Percentiles rank a stretch among this genome's conserved stretches.
Conservation (phyloP, 805 yeast species). For the Yarrowia osloensis region DNA sequence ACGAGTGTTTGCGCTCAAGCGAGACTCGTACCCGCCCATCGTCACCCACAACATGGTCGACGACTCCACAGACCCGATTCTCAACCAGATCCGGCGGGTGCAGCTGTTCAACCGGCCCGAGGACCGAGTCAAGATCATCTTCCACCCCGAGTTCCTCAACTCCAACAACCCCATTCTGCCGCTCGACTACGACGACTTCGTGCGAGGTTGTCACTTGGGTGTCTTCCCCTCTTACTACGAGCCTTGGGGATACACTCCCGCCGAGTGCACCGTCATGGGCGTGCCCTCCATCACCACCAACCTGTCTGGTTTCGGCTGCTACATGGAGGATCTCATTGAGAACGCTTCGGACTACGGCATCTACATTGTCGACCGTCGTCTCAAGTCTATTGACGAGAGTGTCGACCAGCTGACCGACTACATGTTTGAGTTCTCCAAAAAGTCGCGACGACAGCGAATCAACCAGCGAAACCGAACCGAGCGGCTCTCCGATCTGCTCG, state of each 20-base stretch:
- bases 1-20: conserved; percentile 87
- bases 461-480: conserved; percentile 98
- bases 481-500: conserved; percentile 85
- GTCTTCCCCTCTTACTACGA: conserved; percentile 98
- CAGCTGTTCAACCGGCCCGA: conserved; percentile 85
- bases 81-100: conserved; percentile 88
- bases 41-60: conserved; percentile 97
- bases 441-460: conserved; percentile 94
- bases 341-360: conserved; percentile 94
- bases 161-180: conserved; percentile 93
- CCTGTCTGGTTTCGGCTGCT: conserved; percentile 95
- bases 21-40: conserved; percentile 88
- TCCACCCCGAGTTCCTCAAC: conserved; percentile 96
- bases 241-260: conserved; percentile 99
- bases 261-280: conserved; percentile 99
- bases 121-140: conserved; percentile 91
- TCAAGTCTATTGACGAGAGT: conserved; percentile 89
- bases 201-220: conserved; percentile 96
- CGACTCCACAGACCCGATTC: conserved; percentile 85
- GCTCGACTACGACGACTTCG: conserved; percentile 94
- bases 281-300: conserved; percentile 97
- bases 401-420: conserved; percentile 85
- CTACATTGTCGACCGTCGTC: conserved; percentile 92
- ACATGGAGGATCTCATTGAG: conserved; percentile 96
- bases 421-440: conserved; percentile 85